Evolutionary conservation across 164 flowering plant genomes (phyloP), one percentile per base, ranked within the genome.

Genomic region (Liriodendron chinense): DNA sequence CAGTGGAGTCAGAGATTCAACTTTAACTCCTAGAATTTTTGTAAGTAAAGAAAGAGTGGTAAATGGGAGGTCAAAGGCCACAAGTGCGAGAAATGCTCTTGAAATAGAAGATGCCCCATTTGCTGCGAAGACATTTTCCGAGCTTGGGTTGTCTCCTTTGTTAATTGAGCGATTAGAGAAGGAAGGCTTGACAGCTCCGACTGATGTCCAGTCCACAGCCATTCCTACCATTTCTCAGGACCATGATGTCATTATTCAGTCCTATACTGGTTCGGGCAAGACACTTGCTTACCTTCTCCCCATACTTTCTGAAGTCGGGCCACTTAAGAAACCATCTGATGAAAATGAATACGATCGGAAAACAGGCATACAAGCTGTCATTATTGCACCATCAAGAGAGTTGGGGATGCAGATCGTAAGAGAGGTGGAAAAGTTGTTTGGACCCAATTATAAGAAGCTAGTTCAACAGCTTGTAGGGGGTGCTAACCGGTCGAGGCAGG

Each of bases 401-500:
- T 84, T 94, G 66, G 99, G 91, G 0, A 96, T 96, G 98, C 99
- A 96, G 78, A 96, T 96, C 80, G 99, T 96, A 75, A 90, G 99
- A 81, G 99, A 94, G 85, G 78, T 89, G 68, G 99, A 96, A 84
- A 90, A 86, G 82, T 79, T 96, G 9, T 82, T 96, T 47, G 99
- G 99, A 66, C 89, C 97, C 64, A 80, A 23, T 34, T 78, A 90
- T 77, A 92, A 87, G 83, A 91, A 77, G 80, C 74, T 76, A 67
- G 99, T 96, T 67, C 98, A 96, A 82, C 99, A 96, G 78, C 96
- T 96, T 76, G 99, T 94, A 6, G 99, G 98, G 53, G 99, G 98
- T 79, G 98, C 99, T 62, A 94, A 92, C 78, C 77, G 89, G 75
- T 81, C 94, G 21, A 87, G 98, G 78, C 97, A 96, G 81, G 99